These are phyloP conservation scores for Geotrichum bryndzae DNA, from an alignment of 1,139 yeast species.

Conservation along the genomic window DNA sequence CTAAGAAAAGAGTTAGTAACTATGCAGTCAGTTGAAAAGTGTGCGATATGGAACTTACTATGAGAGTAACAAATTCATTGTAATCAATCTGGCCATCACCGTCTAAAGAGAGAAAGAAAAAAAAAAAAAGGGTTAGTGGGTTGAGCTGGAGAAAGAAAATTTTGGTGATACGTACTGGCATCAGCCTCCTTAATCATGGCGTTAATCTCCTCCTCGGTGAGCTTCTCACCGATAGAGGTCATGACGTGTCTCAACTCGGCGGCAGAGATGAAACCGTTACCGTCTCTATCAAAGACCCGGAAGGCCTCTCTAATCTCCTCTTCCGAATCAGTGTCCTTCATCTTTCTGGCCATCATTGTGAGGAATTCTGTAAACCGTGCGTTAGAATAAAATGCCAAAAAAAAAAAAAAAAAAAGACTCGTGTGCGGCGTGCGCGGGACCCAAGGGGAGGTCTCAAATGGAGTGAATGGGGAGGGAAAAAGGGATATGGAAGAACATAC, in stretches of 20 bases:
- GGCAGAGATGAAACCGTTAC: conserved; percentile 93
- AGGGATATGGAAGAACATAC: conserved; percentile 11
- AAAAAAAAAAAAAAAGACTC: not conserved
- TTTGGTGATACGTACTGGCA: conserved; percentile 29
- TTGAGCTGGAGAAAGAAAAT: not conserved
- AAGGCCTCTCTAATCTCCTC: conserved; percentile 97
- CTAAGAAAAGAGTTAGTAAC: conserved; percentile 6
- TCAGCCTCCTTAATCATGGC: conserved; percentile 96
- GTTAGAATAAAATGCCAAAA: not conserved
- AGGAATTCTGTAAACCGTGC: conserved; percentile 42
- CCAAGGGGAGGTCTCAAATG: not conserved
- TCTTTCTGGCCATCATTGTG: conserved; percentile 89
- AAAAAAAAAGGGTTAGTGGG: not conserved
- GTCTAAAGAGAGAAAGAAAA: conserved; percentile 40
- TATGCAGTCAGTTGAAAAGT: not conserved
- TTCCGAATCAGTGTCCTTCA: conserved; percentile 93
- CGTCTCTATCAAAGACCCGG: conserved; percentile 80
- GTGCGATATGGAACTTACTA: conserved; percentile 16
- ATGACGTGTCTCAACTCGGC: conserved; percentile 95
- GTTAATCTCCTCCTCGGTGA: conserved; percentile 92
- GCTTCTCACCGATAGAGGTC: conserved; percentile 93
- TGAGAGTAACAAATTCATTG: conserved; percentile 74
- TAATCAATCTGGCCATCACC: conserved; percentile 95
- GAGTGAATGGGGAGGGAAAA: not conserved
- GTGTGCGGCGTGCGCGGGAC: not conserved